Evolutionary conservation across 306 rosid species (phyloP), one percentile per base, ranked within the genome.

Genomic region (Citrullus colocynthis): DNA sequence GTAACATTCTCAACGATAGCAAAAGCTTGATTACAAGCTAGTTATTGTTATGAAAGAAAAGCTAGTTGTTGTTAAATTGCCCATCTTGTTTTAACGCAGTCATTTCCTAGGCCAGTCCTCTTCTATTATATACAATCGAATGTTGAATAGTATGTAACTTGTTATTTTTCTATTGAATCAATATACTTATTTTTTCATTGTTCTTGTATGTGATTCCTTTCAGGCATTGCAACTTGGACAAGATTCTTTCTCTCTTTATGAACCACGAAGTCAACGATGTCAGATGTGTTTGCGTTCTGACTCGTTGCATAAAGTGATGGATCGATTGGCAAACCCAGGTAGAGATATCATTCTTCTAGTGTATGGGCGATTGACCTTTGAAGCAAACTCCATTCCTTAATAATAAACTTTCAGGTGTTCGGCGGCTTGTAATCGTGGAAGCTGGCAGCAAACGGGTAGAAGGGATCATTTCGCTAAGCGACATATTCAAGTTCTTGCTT

Each of bases 371-470:
- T 21, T 21, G 45, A 45, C 51, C 41, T 44, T 24, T 24, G 21
- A 69, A 41, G 75, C 42, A 14, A 20, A 14, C n/a, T 41, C 41
- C 12, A 10, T 48, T 44, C 21, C 55, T 37, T 42, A 45, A 72
- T 42, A 24, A 72, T 28, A 44, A 28, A 49, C 77, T n/a, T 77
- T 73, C 89, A 95, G 99, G 98, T 61, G 90, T 96, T 58, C 83
- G 99, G 79, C 90, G 99, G 81, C 89, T 96, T 56, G 88, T 92
- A 15, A 88, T 96, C 28, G 99, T 96, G 83, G 99, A 96, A 86
- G 99, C 99, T 36, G 99, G 99, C 64, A 92, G 98, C 85, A 96
- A 92, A 89, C 92, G 97, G 0, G 94, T 96, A 39, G 97, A 92
- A 86, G 99, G 99, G 85, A 84, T 96, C 44, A 80, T 96, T 83